A percentile compares a stretch with the other conserved stretches of the same genome.
Evolutionary conservation across 345 rosid species (phyloP).

Genomic region (Atalantia buxifolia): DNA sequence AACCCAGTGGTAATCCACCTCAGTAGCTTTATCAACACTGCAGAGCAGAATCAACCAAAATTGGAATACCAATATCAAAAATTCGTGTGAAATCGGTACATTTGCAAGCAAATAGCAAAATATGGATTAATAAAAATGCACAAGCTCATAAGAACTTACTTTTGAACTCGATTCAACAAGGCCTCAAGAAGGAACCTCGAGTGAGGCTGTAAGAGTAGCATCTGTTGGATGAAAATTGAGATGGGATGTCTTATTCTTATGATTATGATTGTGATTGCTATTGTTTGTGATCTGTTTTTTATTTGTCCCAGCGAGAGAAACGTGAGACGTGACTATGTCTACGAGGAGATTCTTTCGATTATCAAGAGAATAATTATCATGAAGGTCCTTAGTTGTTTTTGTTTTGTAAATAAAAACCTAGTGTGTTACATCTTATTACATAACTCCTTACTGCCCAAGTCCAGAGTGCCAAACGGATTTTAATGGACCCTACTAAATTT

Average conservation of each 20-base stretch:
- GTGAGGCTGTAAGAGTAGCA: constrained; percentile 87
- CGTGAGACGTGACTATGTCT: background rate
- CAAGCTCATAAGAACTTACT: constrained; percentile 32
- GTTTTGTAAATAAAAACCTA: too few species aligned
- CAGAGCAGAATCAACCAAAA: constrained; percentile 21
- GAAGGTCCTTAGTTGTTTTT: background rate
- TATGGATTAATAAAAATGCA: background rate
- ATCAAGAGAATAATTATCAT: background rate
- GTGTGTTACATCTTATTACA: background rate
- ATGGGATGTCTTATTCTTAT: background rate
- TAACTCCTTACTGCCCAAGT: too few species aligned
- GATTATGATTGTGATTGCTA: background rate
- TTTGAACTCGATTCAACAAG: constrained; percentile 66
- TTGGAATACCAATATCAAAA: background rate
- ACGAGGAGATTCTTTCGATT: background rate
- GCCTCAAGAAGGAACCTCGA: constrained; percentile 94
- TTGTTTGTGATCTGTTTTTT: background rate
- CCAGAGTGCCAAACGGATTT: too few species aligned
- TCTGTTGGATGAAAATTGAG: constrained; percentile 15
- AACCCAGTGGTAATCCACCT: constrained; percentile 88
- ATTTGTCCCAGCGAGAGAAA: background rate
- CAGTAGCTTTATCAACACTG: constrained; percentile 89
- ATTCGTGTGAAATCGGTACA: background rate
- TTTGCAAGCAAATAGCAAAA: background rate
- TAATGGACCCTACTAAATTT: too few species aligned